Base-by-base conservation (phyloP, 2,329 filamentous ascomycete species). In the Lecanicillium sp. region DNA sequence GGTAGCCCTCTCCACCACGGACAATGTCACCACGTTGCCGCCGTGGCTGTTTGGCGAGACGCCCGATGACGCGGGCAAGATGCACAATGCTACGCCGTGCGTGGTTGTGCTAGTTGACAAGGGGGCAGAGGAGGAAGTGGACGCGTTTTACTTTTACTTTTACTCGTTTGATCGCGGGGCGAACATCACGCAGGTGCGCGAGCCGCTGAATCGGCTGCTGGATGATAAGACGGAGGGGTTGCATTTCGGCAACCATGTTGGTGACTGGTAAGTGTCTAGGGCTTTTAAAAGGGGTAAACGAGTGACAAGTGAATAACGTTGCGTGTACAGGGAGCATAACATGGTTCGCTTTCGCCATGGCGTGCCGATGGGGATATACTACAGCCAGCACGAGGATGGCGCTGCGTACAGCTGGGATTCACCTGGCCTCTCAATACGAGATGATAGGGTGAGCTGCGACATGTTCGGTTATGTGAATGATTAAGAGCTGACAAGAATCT, bases 81-180 rank as follows among this genome's bases (percentile, higher is more conserved):
- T 51, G 3, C 47, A 28, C 25, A 51, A 54, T 14, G 44, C 51
- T 5, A 56, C 54, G 5, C 40, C 54, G 1, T 56, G 51, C 36
- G 52, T 54, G 5, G 52, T 58, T 17, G 39, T 57, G 14, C 34
- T 57, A 3, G 48, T 55, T 1, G 49, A 53, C 17, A 43, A n/a
- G n/a, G n/a, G 46, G 38, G 39, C 22, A 20, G 17, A 41, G 5
- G 29, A 29, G 1, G 44, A 50, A 6, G 4, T 53, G 2, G 55
- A 55, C 18, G 55, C 48, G 2, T 58, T 58, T 17, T 58, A 49
- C 44, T 58, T 56, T 20, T 58, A 58, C 40, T 58, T 58, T 29
- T 57, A 58, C 41, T 57, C 55, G 6, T 57, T 54, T 33, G 49
- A 58, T 14, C 44, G 48, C 27, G 55, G 54, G 0, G 38, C 46